A percentile compares a stretch with the other conserved stretches of the same genome.
Conservation (phyloP, 495 filamentous ascomycete genomes). For the Tuber microsphaerosporum region DNA sequence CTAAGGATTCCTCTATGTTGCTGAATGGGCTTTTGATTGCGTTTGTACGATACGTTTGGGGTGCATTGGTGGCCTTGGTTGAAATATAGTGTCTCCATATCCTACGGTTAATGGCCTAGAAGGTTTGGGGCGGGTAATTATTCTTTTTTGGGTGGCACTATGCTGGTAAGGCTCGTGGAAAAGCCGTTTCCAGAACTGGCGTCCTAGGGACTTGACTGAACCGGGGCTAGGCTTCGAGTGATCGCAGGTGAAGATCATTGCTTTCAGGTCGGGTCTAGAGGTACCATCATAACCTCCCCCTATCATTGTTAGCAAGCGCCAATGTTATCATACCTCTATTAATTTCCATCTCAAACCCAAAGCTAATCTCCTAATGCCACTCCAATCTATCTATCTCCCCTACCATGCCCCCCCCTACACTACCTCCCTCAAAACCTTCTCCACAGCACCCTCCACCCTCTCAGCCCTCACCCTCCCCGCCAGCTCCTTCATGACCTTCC, state of each 20-base stretch:
- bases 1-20: neutral
- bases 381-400: neutral
- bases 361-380: neutral
- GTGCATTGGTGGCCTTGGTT: neutral
- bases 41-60: neutral
- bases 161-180: neutral
- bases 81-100: neutral
- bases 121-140: neutral
- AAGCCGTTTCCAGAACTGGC: neutral
- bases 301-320: neutral
- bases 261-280: no score
- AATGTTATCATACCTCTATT: neutral
- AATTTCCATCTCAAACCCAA: neutral
- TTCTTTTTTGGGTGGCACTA: neutral
- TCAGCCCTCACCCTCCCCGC: slow-evolving; percentile 71
- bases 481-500: slow-evolving; percentile 77
- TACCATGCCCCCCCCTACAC: neutral
- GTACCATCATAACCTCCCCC: neutral
- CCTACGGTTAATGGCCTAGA: neutral
- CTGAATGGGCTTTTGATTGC: neutral
- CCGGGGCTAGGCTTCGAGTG: neutral
- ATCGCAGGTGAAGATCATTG: neutral
- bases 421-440: slow-evolving; percentile 47
- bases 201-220: neutral
- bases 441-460: slow-evolving; percentile 61